Percentiles rank a stretch among this genome's conserved stretches.
These are phyloP conservation scores for Melaleuca quinquenervia DNA, from an alignment of 345 rosid genomes.

Conservation along the genomic window DNA sequence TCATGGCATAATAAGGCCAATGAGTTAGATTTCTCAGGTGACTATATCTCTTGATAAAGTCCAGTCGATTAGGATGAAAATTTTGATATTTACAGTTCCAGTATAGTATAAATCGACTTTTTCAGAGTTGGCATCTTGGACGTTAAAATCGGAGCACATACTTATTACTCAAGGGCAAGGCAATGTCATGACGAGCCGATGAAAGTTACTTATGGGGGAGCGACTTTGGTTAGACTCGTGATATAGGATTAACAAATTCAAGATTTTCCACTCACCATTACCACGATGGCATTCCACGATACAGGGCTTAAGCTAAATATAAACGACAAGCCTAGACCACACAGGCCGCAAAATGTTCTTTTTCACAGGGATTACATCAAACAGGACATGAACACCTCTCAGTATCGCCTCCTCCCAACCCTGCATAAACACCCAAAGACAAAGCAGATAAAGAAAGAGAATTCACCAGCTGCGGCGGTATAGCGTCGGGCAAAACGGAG, in stretches of 20 bases:
- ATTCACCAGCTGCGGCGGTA: slow-evolving; percentile 57
- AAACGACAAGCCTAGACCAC: not conserved
- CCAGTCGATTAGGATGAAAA: not conserved
- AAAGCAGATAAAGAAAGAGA: not conserved
- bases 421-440: not conserved
- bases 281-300: not conserved
- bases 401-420: not conserved
- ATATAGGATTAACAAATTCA: not conserved
- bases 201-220: not conserved
- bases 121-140: not conserved
- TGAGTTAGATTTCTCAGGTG: not conserved
- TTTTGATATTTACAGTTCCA: not conserved
- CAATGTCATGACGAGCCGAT: not conserved
- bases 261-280: not conserved
- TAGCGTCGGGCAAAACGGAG: slow-evolving; percentile 45
- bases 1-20: not conserved
- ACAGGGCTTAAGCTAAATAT: not conserved
- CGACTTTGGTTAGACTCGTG: not conserved
- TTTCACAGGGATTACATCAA: not conserved
- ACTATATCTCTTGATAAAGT: not conserved
- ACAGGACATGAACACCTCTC: not conserved
- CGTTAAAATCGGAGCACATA: not conserved
- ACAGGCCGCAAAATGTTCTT: not conserved
- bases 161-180: not conserved
- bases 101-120: not conserved